phyloP scores from a whole-genome alignment of 257 asterid species.

The Rehmannia glutinosa region DNA sequence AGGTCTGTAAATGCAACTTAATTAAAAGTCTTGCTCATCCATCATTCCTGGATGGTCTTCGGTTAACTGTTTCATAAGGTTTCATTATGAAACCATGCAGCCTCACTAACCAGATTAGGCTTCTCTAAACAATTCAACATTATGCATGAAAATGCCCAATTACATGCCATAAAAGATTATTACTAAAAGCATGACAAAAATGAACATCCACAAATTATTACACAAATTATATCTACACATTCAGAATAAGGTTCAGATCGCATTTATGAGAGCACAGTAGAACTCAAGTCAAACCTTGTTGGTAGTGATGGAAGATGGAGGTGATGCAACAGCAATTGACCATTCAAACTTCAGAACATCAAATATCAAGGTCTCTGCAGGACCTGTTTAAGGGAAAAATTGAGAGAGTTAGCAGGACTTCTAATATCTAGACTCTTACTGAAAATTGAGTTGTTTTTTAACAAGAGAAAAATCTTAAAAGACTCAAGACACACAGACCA shows the following conservation, averaged over 20 bases:
- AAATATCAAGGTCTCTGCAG: slow-evolving; percentile 74
- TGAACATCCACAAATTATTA: background rate
- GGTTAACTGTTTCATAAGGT: too few relatives aligned
- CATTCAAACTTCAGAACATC: slow-evolving; percentile 87
- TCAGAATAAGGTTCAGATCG: background rate
- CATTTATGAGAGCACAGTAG: slow-evolving; percentile 14
- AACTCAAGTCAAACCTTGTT: slow-evolving; percentile 56
- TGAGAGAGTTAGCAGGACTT: slow-evolving; percentile 2
- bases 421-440: background rate
- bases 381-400: slow-evolving; percentile 45
- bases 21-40: too few relatives aligned
- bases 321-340: slow-evolving; percentile 78
- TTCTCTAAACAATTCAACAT: too few relatives aligned
- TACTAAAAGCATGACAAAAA: too few relatives aligned
- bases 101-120: background rate
- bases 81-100: too few relatives aligned
- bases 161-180: too few relatives aligned
- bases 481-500: background rate
- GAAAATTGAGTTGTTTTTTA: background rate
- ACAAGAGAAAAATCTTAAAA: background rate
- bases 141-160: too few relatives aligned
- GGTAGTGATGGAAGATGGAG: slow-evolving; percentile 71
- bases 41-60: background rate
- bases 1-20: background rate
- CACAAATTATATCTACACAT: background rate